Evolutionary conservation across 768 basidiomycete genomes (phyloP).

Genomic region (Trametes elegans): DNA sequence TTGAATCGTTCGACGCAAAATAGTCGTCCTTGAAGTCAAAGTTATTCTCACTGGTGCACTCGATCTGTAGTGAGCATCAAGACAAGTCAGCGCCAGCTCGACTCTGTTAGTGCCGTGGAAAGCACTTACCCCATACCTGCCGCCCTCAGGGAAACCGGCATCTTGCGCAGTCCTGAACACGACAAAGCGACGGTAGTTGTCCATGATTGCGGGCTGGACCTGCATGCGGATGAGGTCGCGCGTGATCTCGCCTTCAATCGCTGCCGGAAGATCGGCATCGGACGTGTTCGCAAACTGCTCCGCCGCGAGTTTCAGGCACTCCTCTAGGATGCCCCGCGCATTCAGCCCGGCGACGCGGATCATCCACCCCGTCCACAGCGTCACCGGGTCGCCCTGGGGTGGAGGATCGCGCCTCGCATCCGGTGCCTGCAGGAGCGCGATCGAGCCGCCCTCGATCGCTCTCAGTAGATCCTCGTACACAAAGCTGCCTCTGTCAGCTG

Average conservation of each 20-base stretch:
- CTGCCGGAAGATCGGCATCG: constrained; percentile 32
- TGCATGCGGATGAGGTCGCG: constrained; percentile 54
- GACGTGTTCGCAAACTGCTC: constrained; percentile 36
- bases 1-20: constrained; percentile 27
- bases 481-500: constrained; percentile 38
- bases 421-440: constrained; percentile 55
- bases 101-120: not conserved
- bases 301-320: constrained; percentile 42
- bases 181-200: constrained; percentile 62
- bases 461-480: constrained; percentile 40
- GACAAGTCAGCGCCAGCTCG: not conserved
- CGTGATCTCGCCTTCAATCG: constrained; percentile 46
- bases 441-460: constrained; percentile 53
- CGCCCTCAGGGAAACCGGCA: constrained; percentile 20
- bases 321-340: constrained; percentile 43
- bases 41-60: constrained; percentile 42
- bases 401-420: constrained; percentile 29
- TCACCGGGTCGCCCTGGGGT: constrained; percentile 4
- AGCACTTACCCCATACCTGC: constrained; percentile 47
- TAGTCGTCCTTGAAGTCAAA: constrained; percentile 65
- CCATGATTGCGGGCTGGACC: constrained; percentile 60
- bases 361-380: constrained; percentile 42
- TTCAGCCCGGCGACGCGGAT: constrained; percentile 28
- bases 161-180: constrained; percentile 43
- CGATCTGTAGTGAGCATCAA: constrained; percentile 42